These are phyloP conservation scores for Fusarium proliferatum DNA, from an alignment of 2,329 filamentous ascomycete species.

Conservation along the genomic window DNA sequence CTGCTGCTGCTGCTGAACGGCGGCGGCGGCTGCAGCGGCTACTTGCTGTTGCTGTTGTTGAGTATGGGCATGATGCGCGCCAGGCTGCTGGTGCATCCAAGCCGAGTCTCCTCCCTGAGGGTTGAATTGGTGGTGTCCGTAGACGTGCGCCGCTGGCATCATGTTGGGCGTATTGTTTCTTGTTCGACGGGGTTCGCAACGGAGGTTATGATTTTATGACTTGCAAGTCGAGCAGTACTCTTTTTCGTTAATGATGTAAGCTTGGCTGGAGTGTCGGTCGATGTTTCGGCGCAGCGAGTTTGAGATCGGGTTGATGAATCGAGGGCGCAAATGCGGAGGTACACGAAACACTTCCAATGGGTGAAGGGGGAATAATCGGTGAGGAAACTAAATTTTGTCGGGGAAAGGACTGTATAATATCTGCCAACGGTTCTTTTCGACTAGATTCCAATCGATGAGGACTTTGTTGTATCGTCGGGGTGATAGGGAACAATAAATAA, in stretches of 20 bases:
- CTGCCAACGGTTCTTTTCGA: not conserved
- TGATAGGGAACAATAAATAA: slow-evolving; percentile 7
- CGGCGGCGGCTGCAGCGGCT: slow-evolving; percentile 59
- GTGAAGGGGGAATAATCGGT: slow-evolving; percentile 1
- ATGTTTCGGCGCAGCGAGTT: slow-evolving; percentile 24
- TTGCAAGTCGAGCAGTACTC: not conserved
- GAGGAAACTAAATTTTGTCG: not conserved
- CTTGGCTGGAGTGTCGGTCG: slow-evolving; percentile 2
- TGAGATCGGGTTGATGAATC: slow-evolving; percentile 26
- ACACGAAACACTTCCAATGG: slow-evolving; percentile 10
- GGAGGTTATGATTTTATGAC: not conserved
- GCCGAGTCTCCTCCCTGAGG: slow-evolving; percentile 67
- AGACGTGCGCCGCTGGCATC: slow-evolving; percentile 73
- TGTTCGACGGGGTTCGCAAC: slow-evolving; percentile 3
- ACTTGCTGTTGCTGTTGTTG: slow-evolving; percentile 62
- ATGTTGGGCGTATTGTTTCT: slow-evolving; percentile 56
- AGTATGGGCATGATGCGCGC: slow-evolving; percentile 66
- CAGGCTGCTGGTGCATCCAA: slow-evolving; percentile 75
- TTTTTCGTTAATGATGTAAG: slow-evolving; percentile 1
- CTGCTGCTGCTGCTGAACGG: slow-evolving; percentile 64
- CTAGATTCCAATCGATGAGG: not conserved
- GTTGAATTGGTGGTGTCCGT: slow-evolving; percentile 75
- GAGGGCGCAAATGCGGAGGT: slow-evolving; percentile 39
- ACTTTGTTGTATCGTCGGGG: slow-evolving; percentile 1
- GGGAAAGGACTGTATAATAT: slow-evolving; percentile 4